Percentiles rank a stretch among this genome's conserved stretches.
These are phyloP conservation scores for Russula emetica DNA, from an alignment of 768 basidiomycete genomes.

Conservation along the genomic window DNA sequence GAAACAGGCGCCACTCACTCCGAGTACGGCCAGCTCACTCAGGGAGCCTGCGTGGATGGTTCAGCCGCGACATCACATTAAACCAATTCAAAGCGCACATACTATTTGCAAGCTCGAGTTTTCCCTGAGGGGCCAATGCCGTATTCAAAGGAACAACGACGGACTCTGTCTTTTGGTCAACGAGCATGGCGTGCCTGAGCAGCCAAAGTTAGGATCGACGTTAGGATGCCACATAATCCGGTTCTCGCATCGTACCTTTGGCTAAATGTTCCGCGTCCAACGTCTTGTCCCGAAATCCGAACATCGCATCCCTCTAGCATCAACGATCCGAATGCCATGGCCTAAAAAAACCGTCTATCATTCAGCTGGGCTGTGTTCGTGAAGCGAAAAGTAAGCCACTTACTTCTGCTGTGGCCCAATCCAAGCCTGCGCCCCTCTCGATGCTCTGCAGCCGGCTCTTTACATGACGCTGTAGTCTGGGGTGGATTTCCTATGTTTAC, in stretches of 20 bases:
- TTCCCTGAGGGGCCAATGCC: constrained; percentile 50
- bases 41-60: constrained; percentile 54
- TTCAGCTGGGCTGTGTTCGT: background rate
- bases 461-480: constrained; percentile 73
- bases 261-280: constrained; percentile 86
- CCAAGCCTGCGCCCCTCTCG: constrained; percentile 65
- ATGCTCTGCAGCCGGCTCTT: constrained; percentile 70
- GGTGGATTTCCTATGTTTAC: constrained; percentile 64
- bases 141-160: constrained; percentile 82
- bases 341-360: constrained; percentile 40
- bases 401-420: constrained; percentile 90
- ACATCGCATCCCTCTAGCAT: constrained; percentile 80
- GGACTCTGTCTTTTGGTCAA: constrained; percentile 78
- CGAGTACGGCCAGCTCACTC: constrained; percentile 86
- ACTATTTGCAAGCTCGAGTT: constrained; percentile 87
- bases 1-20: constrained; percentile 46
- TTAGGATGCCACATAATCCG: background rate
- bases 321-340: constrained; percentile 83
- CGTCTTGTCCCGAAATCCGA: constrained; percentile 90
- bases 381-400: constrained; percentile 13
- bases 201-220: too few species aligned
- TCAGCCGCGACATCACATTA: background rate
- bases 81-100: constrained; percentile 26
- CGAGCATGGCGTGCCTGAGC: constrained; percentile 79
- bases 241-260: constrained; percentile 46